Percentiles rank a stretch among this genome's conserved stretches.
phyloP scores from a whole-genome alignment of 768 basidiomycete species.

The Megacollybia marginata region DNA sequence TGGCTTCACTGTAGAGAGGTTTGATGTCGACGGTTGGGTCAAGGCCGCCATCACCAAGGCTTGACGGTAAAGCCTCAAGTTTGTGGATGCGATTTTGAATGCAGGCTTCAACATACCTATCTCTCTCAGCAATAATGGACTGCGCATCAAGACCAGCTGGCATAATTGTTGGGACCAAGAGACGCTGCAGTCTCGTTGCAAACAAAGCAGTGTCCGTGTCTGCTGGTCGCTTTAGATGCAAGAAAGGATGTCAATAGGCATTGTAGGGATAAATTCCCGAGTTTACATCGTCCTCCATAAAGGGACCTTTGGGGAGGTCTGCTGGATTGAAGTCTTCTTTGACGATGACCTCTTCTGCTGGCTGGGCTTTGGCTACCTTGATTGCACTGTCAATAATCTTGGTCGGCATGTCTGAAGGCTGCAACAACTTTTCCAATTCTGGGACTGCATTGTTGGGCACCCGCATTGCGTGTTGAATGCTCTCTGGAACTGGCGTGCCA shows the following conservation, averaged over 20 bases:
- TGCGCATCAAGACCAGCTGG: constrained; percentile 90
- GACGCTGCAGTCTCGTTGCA: constrained; percentile 68
- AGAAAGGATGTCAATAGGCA: constrained; percentile 78
- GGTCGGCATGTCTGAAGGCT: constrained; percentile 50
- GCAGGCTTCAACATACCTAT: constrained; percentile 84
- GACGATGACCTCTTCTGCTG: constrained; percentile 39
- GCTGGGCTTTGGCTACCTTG: constrained; percentile 54
- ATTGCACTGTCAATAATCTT: constrained; percentile 70
- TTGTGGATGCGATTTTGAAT: constrained; percentile 85
- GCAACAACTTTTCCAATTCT: constrained; percentile 60
- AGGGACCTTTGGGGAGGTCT: constrained; percentile 65
- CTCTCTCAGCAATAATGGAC: constrained; percentile 84
- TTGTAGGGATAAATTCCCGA: constrained; percentile 91
- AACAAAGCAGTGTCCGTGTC: constrained; percentile 55
- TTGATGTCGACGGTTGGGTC: constrained; percentile 25
- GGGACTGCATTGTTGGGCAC: constrained; percentile 52
- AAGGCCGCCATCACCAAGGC: constrained; percentile 70
- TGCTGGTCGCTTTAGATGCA: constrained; percentile 62
- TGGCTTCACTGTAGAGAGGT: constrained; percentile 28
- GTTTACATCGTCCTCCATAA: constrained; percentile 70
- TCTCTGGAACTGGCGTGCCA: constrained; percentile 59
- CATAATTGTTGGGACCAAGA: constrained; percentile 84
- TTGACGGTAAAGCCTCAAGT: constrained; percentile 71
- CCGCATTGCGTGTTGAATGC: constrained; percentile 63
- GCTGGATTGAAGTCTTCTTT: constrained; percentile 50